Evolutionary conservation across 192 early-diverging fungal species (phyloP).

Genomic region (Lobulomyces angularis): DNA sequence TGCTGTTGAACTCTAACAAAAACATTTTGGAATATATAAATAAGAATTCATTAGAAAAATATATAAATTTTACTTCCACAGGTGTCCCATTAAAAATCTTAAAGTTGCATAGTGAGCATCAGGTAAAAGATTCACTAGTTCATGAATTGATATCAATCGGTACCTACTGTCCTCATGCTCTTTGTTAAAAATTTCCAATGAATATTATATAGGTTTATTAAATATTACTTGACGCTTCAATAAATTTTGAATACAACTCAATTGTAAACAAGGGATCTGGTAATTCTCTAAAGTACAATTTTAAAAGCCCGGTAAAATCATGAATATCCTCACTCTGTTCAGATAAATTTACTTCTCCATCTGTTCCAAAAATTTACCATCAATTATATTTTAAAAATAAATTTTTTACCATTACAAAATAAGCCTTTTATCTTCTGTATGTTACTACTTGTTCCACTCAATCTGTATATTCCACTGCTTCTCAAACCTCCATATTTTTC

Average conservation of each 20-base stretch:
- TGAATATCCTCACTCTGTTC: conserved; percentile 65
- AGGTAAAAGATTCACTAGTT: conserved; percentile 59
- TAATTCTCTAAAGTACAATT: conserved; percentile 91
- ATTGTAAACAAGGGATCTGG: conserved; percentile 75
- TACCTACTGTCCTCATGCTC: conserved; percentile 49
- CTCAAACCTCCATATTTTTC: conserved; percentile 25
- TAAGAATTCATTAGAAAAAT: not conserved
- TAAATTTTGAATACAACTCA: conserved; percentile 47
- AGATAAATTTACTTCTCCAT: conserved; percentile 30
- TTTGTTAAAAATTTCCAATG: conserved; percentile 8
- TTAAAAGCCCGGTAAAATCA: conserved; percentile 71
- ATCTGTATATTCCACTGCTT: conserved; percentile 78
- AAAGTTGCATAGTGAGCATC: conserved; percentile 78
- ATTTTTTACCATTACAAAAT: conserved; percentile 56
- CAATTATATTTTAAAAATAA: not conserved
- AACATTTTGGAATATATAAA: conserved; percentile 9
- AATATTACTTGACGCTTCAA: conserved; percentile 57
- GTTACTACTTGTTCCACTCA: conserved; percentile 65
- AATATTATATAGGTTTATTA: not conserved
- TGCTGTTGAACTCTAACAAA: conserved; percentile 55
- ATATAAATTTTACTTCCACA: conserved; percentile 47
- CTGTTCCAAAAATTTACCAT: not conserved
- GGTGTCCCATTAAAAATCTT: conserved; percentile 63
- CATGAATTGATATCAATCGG: conserved; percentile 57
- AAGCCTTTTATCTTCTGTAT: conserved; percentile 58